These are phyloP conservation scores for Salix dunnii DNA, from an alignment of 345 rosid genomes.

Conservation along the genomic window DNA sequence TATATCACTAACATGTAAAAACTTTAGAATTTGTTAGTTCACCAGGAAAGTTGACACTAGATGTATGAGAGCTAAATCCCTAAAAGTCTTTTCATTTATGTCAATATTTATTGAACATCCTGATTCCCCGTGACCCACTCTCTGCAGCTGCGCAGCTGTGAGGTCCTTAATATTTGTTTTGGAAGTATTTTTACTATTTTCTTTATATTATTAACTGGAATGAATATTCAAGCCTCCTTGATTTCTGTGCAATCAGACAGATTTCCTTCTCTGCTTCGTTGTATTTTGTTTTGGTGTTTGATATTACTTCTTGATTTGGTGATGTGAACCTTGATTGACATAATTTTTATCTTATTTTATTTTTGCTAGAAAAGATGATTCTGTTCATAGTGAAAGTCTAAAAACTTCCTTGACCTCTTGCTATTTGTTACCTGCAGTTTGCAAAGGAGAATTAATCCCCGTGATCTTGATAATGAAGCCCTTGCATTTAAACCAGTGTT, in stretches of 20 bases:
- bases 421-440: constrained; percentile 46
- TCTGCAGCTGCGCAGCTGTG: background rate
- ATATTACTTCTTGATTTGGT: background rate
- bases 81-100: background rate
- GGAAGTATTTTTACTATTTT: background rate
- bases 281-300: background rate
- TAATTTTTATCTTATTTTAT: background rate
- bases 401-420: constrained; percentile 15
- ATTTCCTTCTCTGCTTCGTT: constrained; percentile 1
- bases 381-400: background rate
- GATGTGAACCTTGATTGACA: background rate
- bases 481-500: constrained; percentile 83
- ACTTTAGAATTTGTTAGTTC: background rate
- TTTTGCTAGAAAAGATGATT: background rate
- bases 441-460: constrained; percentile 77
- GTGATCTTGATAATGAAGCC: constrained; percentile 86
- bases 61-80: background rate
- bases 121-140: background rate
- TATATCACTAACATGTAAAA: background rate
- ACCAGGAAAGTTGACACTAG: background rate
- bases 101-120: background rate
- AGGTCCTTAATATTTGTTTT: background rate
- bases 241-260: background rate
- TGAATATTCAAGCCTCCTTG: background rate
- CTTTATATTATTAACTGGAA: background rate